Conservation (phyloP, 2,329 filamentous ascomycete species). For the Cytospora piceae region DNA sequence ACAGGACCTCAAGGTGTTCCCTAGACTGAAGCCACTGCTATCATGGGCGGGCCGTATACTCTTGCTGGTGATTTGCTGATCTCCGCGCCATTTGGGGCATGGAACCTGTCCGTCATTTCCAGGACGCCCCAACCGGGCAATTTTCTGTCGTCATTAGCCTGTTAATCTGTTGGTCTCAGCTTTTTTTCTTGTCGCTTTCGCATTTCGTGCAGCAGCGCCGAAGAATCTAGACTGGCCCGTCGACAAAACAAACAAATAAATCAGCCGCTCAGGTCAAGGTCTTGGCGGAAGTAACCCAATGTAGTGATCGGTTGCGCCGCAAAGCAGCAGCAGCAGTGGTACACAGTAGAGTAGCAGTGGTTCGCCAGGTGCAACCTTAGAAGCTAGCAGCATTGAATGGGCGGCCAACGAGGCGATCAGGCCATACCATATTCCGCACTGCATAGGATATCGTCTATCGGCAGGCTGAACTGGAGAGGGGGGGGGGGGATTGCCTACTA, state of each 20-base stretch:
- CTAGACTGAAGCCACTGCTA: too few relatives aligned
- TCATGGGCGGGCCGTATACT: too few relatives aligned
- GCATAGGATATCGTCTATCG: too few relatives aligned
- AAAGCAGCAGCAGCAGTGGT: background rate
- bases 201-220: too few relatives aligned
- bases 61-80: background rate
- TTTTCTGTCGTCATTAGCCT: too few relatives aligned
- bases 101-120: conserved; percentile 4
- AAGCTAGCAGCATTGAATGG: background rate
- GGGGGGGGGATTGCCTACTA: background rate
- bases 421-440: background rate
- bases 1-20: too few relatives aligned
- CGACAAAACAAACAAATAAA: background rate
- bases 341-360: background rate
- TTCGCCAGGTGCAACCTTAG: conserved; percentile 8
- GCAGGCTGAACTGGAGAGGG: too few relatives aligned
- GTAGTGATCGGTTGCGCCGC: background rate
- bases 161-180: too few relatives aligned
- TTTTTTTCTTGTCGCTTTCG: too few relatives aligned
- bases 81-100: conserved; percentile 3
- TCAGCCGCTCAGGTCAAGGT: background rate
- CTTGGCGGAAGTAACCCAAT: background rate
- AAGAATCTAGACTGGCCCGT: background rate
- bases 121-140: too few relatives aligned
- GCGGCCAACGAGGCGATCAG: conserved; percentile 1